A percentile compares a stretch with the other conserved stretches of the same genome.
These are phyloP conservation scores for Tricholoma flavovirens DNA, from an alignment of 768 basidiomycete species.

Conservation along the genomic window DNA sequence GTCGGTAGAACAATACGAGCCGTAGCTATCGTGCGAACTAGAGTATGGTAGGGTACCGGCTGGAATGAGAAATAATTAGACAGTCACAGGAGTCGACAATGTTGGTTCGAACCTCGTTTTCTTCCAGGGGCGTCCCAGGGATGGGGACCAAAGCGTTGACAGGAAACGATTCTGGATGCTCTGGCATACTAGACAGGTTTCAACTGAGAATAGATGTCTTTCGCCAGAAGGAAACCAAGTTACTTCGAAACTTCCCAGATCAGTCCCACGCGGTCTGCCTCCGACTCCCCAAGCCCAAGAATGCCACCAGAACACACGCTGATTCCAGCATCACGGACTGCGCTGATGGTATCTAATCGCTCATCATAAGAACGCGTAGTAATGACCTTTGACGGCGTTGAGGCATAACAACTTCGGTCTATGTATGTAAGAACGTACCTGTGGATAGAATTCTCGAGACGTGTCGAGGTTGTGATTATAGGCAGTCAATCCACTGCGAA, in stretches of 20 bases:
- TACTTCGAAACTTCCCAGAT: slow-evolving; percentile 93
- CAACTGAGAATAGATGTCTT: slow-evolving; percentile 9
- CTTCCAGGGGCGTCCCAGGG: slow-evolving; percentile 86
- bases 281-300: slow-evolving; percentile 87
- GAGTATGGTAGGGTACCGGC: slow-evolving; percentile 76
- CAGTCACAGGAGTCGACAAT: background rate
- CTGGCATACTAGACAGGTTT: slow-evolving; percentile 61
- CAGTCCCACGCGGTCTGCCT: slow-evolving; percentile 85
- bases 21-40: slow-evolving; percentile 92
- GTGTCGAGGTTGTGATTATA: slow-evolving; percentile 99
- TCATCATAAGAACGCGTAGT: slow-evolving; percentile 95
- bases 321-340: slow-evolving; percentile 92
- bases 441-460: slow-evolving; percentile 92
- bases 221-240: slow-evolving; percentile 20
- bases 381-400: slow-evolving; percentile 60
- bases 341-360: slow-evolving; percentile 79
- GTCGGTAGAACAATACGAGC: slow-evolving; percentile 86
- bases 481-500: slow-evolving; percentile 78
- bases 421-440: slow-evolving; percentile 39
- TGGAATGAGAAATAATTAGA: slow-evolving; percentile 24
- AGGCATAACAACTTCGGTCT: background rate
- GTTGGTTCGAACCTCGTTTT: slow-evolving; percentile 62
- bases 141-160: slow-evolving; percentile 98
- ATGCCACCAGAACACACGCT: slow-evolving; percentile 98
- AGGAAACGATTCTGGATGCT: slow-evolving; percentile 98